Evolutionary conservation across 2,329 filamentous ascomycete genomes (phyloP).

Genomic region (Hypoxylon sp.): DNA sequence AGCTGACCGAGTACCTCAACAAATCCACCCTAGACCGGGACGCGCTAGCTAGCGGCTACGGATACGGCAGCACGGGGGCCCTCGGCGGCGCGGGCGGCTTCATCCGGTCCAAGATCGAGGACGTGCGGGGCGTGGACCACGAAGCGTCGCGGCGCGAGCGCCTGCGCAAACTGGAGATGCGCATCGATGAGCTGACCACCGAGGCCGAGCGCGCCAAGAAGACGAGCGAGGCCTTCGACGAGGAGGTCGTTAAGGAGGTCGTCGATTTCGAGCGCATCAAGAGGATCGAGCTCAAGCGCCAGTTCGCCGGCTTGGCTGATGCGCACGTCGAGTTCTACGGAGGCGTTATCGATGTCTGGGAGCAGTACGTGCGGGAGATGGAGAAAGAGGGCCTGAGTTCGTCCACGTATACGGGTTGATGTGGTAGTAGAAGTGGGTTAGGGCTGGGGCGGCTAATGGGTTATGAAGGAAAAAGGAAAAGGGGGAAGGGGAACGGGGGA

Average conservation of each 20-base stretch:
- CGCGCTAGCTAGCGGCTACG: constrained; percentile 72
- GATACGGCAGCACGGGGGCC: constrained; percentile 56
- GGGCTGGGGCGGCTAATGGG: too few relatives aligned
- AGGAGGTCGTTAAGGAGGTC: constrained; percentile 94
- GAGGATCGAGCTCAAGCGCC: constrained; percentile 88
- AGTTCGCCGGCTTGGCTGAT: constrained; percentile 85
- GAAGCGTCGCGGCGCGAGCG: constrained; percentile 90
- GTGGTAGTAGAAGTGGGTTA: too few relatives aligned
- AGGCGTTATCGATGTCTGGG: constrained; percentile 85
- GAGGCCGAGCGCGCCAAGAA: constrained; percentile 91
- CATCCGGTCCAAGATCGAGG: constrained; percentile 93
- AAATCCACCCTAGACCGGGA: constrained; percentile 92
- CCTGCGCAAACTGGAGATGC: constrained; percentile 88
- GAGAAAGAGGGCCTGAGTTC: constrained; percentile 60
- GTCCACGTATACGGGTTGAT: constrained; percentile 35
- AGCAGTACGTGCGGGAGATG: constrained; percentile 89
- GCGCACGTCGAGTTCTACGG: constrained; percentile 90
- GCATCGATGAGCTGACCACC: constrained; percentile 89
- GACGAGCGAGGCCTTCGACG: constrained; percentile 92
- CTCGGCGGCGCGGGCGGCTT: constrained; percentile 86
- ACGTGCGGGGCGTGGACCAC: constrained; percentile 96
- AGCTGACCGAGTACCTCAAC: constrained; percentile 93
- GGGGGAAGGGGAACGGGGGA: neutral
- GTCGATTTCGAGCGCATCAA: constrained; percentile 97
- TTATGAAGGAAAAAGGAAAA: neutral